Base-by-base conservation (phyloP, 2,329 filamentous ascomycete genomes). In the Botrytis cinerea region DNA sequence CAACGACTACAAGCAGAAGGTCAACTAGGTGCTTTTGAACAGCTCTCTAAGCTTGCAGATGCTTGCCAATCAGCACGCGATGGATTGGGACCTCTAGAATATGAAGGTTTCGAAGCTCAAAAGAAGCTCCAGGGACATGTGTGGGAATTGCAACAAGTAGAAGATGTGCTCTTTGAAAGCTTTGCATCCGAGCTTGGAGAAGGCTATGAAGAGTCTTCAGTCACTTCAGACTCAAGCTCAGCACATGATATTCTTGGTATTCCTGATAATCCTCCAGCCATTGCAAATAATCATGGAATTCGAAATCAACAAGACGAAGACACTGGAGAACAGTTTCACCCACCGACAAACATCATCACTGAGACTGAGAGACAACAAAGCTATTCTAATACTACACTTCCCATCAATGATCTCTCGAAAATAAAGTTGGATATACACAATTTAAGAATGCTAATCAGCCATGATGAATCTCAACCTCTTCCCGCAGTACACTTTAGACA, bases 51-150 rank as follows among this genome's bases (percentile, higher is more conserved):
- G 12, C 70, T 78, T 48, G 75, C 74, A 14, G 16, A 43, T 28
- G 43, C 73, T 25, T 79, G 78, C 57, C 78, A 79, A 61, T 54
- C n/a, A 38, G 75, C 76, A 28, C 73, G 78, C 22, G 76, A 79
- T 75, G 70, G 43, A 22, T 59, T 79, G 2, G 78, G 78, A 4
- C 76, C 75, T 6, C 9, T 78, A 7, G 78, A 79, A 48, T 64
- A 77, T 57, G 77, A 78, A 38, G 75, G 69, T 4, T 75, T 74
- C 4, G 75, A 78, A 18, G 75, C 75, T 2, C 76, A 79, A 48
- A 72, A 73, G 20, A 48, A 62, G 22, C 75, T 73, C 72, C 76
- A 78, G 54, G 76, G 77, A 3, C 54, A 75, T 22, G 70, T 77
- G 28, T 79, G 77, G 76, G 74, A 68, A 6, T 51, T 78, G 7